Conservation (phyloP, 2,329 filamentous ascomycete species). For the Claviceps capensis region DNA sequence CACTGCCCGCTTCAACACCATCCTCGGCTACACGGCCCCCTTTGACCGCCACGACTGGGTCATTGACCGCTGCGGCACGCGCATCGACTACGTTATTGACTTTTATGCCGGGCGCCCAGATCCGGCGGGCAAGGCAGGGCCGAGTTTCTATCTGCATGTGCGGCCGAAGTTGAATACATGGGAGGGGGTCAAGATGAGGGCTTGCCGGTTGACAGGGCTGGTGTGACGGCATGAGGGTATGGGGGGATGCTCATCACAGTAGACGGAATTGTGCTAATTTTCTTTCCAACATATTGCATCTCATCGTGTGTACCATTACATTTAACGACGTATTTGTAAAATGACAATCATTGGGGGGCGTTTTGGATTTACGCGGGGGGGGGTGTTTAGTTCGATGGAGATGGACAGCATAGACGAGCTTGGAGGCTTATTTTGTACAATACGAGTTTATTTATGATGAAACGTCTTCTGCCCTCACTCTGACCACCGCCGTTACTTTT, state of each 20-base stretch:
- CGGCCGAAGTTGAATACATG: conserved; percentile 54
- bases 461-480: no score
- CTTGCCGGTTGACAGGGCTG: conserved; percentile 35
- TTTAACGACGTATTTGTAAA: no score
- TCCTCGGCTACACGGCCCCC: conserved; percentile 77
- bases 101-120: conserved; percentile 67
- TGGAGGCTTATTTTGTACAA: background rate
- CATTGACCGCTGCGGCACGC: conserved; percentile 75
- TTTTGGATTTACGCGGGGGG: no score
- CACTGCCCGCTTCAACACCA: conserved; percentile 65
- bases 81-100: conserved; percentile 92
- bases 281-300: no score
- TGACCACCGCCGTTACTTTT: no score
- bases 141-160: conserved; percentile 55
- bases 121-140: conserved; percentile 21
- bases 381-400: no score
- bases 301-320: no score
- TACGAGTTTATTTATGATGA: background rate
- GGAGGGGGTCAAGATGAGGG: conserved; percentile 56
- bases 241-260: background rate
- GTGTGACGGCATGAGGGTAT: conserved; percentile 18
- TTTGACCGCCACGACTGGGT: conserved; percentile 98
- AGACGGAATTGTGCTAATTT: no score
- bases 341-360: no score
- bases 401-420: background rate